Evolutionary conservation across 129 eudicot species (phyloP), one percentile per base, ranked within the genome.

Genomic region (Calendula officinalis): DNA sequence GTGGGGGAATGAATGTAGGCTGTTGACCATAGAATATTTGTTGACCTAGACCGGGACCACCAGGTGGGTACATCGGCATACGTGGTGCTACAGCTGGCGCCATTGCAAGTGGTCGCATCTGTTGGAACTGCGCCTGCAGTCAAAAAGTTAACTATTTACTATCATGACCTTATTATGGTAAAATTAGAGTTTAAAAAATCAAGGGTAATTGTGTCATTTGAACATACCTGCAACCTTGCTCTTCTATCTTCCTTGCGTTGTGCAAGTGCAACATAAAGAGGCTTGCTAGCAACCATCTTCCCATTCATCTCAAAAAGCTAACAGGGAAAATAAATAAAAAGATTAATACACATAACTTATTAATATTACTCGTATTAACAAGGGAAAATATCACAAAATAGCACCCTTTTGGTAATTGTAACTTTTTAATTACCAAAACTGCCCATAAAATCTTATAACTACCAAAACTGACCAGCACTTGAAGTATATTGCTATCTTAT

Each of bases 1-100:
- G 94, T 7, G 90, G 90, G 37, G 94, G 97, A 39, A 90, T 81
- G 40, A 86, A 86, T 17, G 97, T 77, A 37, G 97, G 91, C 44
- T 79, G 95, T 75, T 90, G 97, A 22, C 91, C 97, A 40, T 90
- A 90, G 62, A 81, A 90, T 42, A 86, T 74, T 46, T 83, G 97
- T 55, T 83, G 95, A 14, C 97, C 95, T 0, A 83, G 53, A 56
- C 95, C 97, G 22, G 91, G 89, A 74, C 81, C 97, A 62, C 90
- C 95, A 67, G 91, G 95, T 37, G 97, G 80, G 38, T 78, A 90
- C 86, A 90, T 83, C 1, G 95, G 97, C 95, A 90, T 79, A 44
- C 91, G 81, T 46, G 95, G 91, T 51, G 82, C 83, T 53, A 78
- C 83, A 47, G 84, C 49, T 48, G 96, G 79, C 38, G 81, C 75